Base-by-base conservation (phyloP, 2,329 filamentous ascomycete species). In the Sporothrix brunneoviolacea region DNA sequence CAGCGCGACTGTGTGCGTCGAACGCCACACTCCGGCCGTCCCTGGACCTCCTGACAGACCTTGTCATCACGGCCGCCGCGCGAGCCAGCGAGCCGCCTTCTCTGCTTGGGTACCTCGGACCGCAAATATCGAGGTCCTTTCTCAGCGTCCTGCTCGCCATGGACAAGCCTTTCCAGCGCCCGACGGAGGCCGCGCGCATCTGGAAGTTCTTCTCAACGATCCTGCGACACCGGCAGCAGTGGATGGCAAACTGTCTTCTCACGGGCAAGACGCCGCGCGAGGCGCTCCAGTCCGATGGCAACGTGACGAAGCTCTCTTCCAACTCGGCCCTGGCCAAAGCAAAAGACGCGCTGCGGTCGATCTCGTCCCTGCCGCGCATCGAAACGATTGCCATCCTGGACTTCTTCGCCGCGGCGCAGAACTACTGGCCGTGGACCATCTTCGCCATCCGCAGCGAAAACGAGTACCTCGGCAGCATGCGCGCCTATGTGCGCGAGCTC, bases 381-480 rank as follows among this genome's bases (percentile, higher is more conserved):
- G 80, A 89, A 55, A 80, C 84, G 4, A 71, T 90, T 19, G 82
- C 86, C 1, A 82, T 96, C 59, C 74, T 98, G 15, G 84, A 91
- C 59, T 97, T 97, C 64, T 81, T 96, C 33, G 83, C 88, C 3
- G 82, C 86, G 3, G 88, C 91, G 4, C 91, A 96, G 62, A 93
- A 95, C 65, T 88, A 90, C 62, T 97, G 91, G 91, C 86, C 91
- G 1, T 95, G 91, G 88, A 91, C 89, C 1, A 90, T 94, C 51
- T 84, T 88, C 51, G 83, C 86, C 35, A 71, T 95, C 32, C 81
- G 86, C 54, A 83, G 83, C 53, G 86, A 95, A 60, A 76, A 79
- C 1, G 72, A 74, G 0, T 91, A 95, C 60, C 77, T 96, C 51
- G 74, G 80, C 37, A 80, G 81, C 50, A 75, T 95, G 16, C 78